These are phyloP conservation scores for Apiotrichum laibachii DNA, from an alignment of 1,284 basidiomycete species.

Conservation along the genomic window DNA sequence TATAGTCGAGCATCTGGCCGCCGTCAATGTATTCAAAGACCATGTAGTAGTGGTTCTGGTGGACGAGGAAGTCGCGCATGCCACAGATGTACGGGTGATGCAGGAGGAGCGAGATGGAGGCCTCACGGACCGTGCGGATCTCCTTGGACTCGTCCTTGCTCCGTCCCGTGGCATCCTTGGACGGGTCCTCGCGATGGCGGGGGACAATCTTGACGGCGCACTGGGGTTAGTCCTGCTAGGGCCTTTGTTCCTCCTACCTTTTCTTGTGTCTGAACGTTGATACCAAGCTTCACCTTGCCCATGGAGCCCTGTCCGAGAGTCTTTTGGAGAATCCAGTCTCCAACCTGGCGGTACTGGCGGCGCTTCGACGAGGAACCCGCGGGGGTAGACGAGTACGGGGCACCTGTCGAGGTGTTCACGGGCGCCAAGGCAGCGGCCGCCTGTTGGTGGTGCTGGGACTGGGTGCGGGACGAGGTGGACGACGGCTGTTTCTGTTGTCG, in stretches of 20 bases:
- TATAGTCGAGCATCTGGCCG: conserved; percentile 99
- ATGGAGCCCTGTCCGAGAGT: conserved; percentile 96
- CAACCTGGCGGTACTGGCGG: conserved; percentile 55
- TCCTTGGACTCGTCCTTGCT: conserved; percentile 89
- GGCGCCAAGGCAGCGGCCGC: background rate
- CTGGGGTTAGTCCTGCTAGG: conserved; percentile 52
- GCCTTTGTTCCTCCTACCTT: conserved; percentile 66
- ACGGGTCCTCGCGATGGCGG: conserved; percentile 56
- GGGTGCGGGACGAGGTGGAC: background rate
- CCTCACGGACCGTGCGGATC: conserved; percentile 91
- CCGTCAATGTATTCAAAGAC: conserved; percentile 98
- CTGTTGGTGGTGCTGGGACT: background rate
- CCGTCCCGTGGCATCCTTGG: conserved; percentile 57
- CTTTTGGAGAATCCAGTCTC: conserved; percentile 95
- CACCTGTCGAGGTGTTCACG: background rate
- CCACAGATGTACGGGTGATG: conserved; percentile 99
- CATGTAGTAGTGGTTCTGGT: conserved; percentile 98
- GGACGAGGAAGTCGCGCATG: conserved; percentile 96
- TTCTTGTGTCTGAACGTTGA: conserved; percentile 83
- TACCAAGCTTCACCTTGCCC: conserved; percentile 98
- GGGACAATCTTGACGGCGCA: conserved; percentile 98
- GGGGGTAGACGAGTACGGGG: background rate
- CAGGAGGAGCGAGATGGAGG: conserved; percentile 85
- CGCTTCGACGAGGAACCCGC: conserved; percentile 10
- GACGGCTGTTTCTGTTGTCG: conserved; percentile 2